These are phyloP conservation scores for Beauveria australis DNA, from an alignment of 2,329 filamentous ascomycete genomes.

Conservation along the genomic window DNA sequence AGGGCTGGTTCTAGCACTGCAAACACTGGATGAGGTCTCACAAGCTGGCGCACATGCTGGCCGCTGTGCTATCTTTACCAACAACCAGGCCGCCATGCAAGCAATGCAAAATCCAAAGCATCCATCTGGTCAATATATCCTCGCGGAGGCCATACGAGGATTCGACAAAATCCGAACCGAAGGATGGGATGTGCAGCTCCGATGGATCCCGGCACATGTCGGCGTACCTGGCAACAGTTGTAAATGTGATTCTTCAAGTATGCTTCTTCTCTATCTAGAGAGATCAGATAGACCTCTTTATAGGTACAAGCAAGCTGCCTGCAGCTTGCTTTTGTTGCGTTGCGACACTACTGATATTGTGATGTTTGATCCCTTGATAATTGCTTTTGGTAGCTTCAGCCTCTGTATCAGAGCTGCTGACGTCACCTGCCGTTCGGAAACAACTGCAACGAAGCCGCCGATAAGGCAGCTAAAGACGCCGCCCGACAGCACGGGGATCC, in stretches of 20 bases:
- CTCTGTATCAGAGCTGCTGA: too few species aligned
- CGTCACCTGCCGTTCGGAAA: too few species aligned
- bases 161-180: constrained; percentile 12
- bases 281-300: too few species aligned
- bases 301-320: too few species aligned
- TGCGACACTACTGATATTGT: too few species aligned
- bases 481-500: neutral
- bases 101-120: constrained; percentile 19
- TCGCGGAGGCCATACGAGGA: constrained; percentile 16
- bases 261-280: neutral
- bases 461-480: too few species aligned
- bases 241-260: neutral
- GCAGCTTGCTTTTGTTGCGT: too few species aligned
- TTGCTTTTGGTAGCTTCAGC: too few species aligned
- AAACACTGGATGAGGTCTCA: constrained; percentile 17
- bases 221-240: neutral
- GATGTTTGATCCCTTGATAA: too few species aligned
- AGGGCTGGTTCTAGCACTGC: constrained; percentile 20
- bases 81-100: constrained; percentile 24
- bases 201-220: neutral
- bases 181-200: constrained; percentile 13
- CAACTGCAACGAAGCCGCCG: too few species aligned
- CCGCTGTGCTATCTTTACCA: constrained; percentile 21
- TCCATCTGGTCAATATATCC: constrained; percentile 22
- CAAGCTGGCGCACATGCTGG: constrained; percentile 9